Percentiles rank a stretch among this genome's conserved stretches.
Evolutionary conservation across 352 stramenopile species (phyloP).

Genomic region (Phytophthora sojae): DNA sequence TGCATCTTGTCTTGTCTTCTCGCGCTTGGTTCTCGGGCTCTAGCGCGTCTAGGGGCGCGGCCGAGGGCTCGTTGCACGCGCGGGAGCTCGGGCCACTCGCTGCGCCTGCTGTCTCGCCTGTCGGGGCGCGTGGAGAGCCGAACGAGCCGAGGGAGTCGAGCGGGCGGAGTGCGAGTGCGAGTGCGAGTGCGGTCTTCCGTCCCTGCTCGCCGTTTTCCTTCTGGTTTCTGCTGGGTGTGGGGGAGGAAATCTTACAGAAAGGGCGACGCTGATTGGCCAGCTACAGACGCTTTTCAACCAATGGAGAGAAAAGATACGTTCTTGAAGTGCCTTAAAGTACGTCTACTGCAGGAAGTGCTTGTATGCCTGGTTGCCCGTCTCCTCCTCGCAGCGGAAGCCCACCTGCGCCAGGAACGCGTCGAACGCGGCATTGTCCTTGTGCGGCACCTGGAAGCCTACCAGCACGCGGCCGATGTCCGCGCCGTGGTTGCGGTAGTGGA

Average conservation of each 20-base stretch:
- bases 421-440: conserved; percentile 64
- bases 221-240: conserved; percentile 12
- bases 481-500: conserved; percentile 99
- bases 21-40: conserved; percentile 15
- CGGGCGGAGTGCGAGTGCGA: conserved; percentile 18
- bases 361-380: conserved; percentile 87
- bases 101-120: background rate
- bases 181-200: conserved; percentile 9
- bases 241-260: conserved; percentile 37
- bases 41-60: conserved; percentile 6
- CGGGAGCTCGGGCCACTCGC: background rate
- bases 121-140: background rate
- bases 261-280: conserved; percentile 18
- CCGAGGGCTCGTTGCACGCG: conserved; percentile 1
- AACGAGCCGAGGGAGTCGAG: conserved; percentile 24
- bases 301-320: conserved; percentile 5
- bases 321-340: conserved; percentile 3
- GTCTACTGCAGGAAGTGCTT: conserved; percentile 68
- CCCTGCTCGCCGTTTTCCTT: conserved; percentile 32
- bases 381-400: conserved; percentile 83
- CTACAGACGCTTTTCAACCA: background rate
- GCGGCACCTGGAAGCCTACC: conserved; percentile 95
- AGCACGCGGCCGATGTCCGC: conserved; percentile 98
- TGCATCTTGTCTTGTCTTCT: conserved; percentile 35
- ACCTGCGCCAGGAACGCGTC: conserved; percentile 69